Evolutionary conservation across 2,329 filamentous ascomycete genomes (phyloP).

Genomic region (Fonsecaea multimorphosa): DNA sequence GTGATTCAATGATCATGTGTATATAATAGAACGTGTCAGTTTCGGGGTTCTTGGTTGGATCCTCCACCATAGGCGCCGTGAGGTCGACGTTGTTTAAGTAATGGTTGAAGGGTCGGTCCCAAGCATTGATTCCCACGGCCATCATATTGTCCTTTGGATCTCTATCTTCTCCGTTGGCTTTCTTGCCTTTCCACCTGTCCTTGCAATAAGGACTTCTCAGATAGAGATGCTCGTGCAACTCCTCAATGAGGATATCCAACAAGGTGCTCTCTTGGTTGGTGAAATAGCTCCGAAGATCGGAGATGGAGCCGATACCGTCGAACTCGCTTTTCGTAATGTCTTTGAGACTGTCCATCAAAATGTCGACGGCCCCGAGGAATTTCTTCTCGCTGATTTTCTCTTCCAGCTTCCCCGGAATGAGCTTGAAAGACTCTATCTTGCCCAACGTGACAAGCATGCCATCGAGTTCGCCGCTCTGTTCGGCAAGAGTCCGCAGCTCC

Average conservation of each 20-base stretch:
- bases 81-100: constrained; percentile 65
- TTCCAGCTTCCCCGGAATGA: constrained; percentile 89
- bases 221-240: constrained; percentile 95
- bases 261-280: constrained; percentile 90
- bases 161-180: constrained; percentile 45
- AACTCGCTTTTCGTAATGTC: constrained; percentile 86
- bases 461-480: constrained; percentile 87
- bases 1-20: constrained; percentile 80
- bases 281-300: constrained; percentile 84
- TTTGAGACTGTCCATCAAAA: constrained; percentile 83
- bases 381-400: constrained; percentile 95
- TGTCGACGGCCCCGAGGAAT: constrained; percentile 89
- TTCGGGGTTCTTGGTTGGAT: constrained; percentile 91
- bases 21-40: constrained; percentile 95
- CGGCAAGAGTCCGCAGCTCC: constrained; percentile 87
- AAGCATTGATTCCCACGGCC: constrained; percentile 44
- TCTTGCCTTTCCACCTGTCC: constrained; percentile 86
- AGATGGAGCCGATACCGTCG: constrained; percentile 86
- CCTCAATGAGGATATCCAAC: constrained; percentile 95
- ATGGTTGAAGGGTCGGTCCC: constrained; percentile 61
- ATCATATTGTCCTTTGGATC: constrained; percentile 37
- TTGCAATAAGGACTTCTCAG: constrained; percentile 98
- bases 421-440: constrained; percentile 84
- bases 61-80: constrained; percentile 71
- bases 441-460: constrained; percentile 82